Evolutionary conservation across 2,329 filamentous ascomycete species (phyloP).

Genomic region (Claviceps fusiformis): DNA sequence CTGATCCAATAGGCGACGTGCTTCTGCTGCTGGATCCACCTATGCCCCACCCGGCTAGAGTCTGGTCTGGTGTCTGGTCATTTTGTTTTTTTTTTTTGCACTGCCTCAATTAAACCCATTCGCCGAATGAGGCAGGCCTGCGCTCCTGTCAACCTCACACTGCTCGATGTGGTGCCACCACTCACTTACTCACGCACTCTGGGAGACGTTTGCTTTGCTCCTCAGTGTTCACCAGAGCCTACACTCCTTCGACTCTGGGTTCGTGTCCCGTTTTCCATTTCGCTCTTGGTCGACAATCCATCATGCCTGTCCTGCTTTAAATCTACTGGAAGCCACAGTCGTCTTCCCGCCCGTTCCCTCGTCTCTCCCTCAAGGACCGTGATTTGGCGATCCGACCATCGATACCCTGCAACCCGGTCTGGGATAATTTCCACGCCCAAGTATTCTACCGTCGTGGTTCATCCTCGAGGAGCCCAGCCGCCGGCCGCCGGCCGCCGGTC

Average conservation of each 20-base stretch:
- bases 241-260: background rate
- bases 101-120: constrained; percentile 1
- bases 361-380: background rate
- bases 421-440: background rate
- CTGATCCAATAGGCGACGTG: background rate
- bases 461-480: background rate
- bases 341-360: background rate
- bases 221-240: background rate
- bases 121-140: background rate
- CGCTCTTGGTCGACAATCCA: background rate
- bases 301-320: background rate
- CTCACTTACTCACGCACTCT: background rate
- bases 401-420: background rate
- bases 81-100: constrained; percentile 4
- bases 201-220: background rate
- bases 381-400: background rate
- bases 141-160: background rate
- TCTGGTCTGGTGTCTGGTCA: background rate
- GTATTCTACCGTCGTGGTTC: background rate
- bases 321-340: background rate
- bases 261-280: background rate
- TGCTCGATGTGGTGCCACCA: background rate
- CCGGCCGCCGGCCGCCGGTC: background rate
- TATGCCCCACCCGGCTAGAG: background rate
- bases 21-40: background rate